Conservation (phyloP, 1,284 basidiomycete genomes). For the Ustilago shanxiensis region DNA sequence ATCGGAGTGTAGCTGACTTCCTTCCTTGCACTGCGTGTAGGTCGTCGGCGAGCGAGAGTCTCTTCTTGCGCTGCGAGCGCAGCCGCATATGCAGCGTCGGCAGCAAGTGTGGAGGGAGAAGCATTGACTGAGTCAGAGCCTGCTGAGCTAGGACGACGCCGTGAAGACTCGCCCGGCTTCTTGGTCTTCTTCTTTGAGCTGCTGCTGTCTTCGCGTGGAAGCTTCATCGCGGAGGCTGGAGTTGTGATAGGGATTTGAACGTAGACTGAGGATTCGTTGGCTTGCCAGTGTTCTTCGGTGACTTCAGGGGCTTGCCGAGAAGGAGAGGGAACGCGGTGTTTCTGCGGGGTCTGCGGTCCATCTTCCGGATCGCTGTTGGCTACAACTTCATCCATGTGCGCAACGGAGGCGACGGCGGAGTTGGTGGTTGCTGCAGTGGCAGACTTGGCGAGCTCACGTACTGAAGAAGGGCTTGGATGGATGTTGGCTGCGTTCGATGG, state of each 20-base stretch:
- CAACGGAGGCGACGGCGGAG: background rate
- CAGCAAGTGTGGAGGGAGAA: constrained; percentile 2
- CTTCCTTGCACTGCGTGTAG: constrained; percentile 27
- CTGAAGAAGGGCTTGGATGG: background rate
- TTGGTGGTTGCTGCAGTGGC: background rate
- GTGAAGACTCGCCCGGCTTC: constrained; percentile 13
- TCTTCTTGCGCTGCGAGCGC: constrained; percentile 37
- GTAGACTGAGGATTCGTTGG: constrained; percentile 13
- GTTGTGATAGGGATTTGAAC: constrained; percentile 29
- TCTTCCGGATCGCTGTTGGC: constrained; percentile 34
- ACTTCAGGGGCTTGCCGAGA: background rate
- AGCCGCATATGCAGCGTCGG: constrained; percentile 47
- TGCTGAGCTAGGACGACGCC: constrained; percentile 16
- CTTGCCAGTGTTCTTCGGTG: background rate
- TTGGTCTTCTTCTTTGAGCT: constrained; percentile 17
- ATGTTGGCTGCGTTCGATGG: constrained; percentile 23
- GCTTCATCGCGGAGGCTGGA: constrained; percentile 4
- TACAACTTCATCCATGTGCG: constrained; percentile 8
- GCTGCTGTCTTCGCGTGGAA: constrained; percentile 3
- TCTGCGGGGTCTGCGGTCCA: constrained; percentile 7
- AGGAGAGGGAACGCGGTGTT: constrained; percentile 7
- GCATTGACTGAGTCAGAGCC: constrained; percentile 8
- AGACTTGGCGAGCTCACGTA: background rate
- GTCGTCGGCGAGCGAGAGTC: constrained; percentile 28
- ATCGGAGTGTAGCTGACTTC: constrained; percentile 37